Base-by-base conservation (phyloP, 345 rosid genomes). In the Gossypium thurberi region DNA sequence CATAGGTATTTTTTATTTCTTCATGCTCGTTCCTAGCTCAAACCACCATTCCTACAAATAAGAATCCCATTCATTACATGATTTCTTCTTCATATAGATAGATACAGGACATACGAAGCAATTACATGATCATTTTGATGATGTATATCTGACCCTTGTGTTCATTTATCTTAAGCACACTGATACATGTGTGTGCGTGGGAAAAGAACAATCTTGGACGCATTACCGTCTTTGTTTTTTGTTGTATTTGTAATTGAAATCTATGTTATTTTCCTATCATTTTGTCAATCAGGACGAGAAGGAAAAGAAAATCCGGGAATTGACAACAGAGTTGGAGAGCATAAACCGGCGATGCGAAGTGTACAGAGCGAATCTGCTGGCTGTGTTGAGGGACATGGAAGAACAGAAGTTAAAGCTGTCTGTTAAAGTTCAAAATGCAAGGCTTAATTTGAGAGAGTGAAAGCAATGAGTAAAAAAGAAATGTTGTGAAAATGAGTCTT, bases 371-470 rank as follows among this genome's bases (percentile, higher is more conserved):
- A 86, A 85, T 79, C 80, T 91, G 78, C 77, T 91, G 79, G 82
- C 91, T 28, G 85, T 90, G 69, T 78, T 91, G 83, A 90, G 85
- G 79, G 94, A 94, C 37, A 90, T 88, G 92, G 98, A 94, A 81
- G 94, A 91, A 28, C 90, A 89, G 78, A 94, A 93, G 83, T 75
- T 86, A 62, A 88, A 93, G 86, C 80, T 94, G 52, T 85, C 93
- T 0, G 88, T 90, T 74, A 94, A 94, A 84, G 91, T 94, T 67
- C 91, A 94, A 73, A 90, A 86, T 77, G 96, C 90, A 56, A 88
- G 87, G 87, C 89, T 87, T 69, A 90, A 89, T 79, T 82, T 91
- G 78, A 87, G 85, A 85, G 93, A 91, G 71, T 85, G 85, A 89
- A 28, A 8, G 18, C 50, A 52, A 68, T 18, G 25, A 55, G 59